These are phyloP conservation scores for Platanthera zijinensis DNA, from an alignment of 106 monocot genomes.

Conservation along the genomic window DNA sequence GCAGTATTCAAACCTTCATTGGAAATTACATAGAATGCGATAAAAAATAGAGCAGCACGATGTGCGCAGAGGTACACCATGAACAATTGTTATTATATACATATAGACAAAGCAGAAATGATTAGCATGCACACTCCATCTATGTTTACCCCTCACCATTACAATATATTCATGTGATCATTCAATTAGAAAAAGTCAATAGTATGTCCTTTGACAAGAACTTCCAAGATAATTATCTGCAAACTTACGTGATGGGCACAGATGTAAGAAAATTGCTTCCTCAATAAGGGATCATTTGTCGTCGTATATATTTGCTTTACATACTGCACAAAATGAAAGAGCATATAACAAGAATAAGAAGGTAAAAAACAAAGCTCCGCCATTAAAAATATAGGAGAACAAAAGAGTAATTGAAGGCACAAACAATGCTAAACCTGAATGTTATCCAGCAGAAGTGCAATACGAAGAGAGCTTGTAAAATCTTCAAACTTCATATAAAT, in stretches of 20 bases:
- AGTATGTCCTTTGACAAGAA: neutral
- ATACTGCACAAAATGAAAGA: conserved; percentile 35
- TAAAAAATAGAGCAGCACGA: too few relatives aligned
- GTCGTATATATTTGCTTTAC: conserved; percentile 76
- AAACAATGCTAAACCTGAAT: conserved; percentile 36
- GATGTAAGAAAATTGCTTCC: conserved; percentile 94
- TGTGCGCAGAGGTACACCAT: too few relatives aligned
- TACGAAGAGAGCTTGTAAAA: conserved; percentile 65
- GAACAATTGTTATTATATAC: neutral
- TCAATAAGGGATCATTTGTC: conserved; percentile 64
- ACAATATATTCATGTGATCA: neutral
- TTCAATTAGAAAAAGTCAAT: neutral
- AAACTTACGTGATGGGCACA: conserved; percentile 88
- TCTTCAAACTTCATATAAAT: conserved; percentile 93
- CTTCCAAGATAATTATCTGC: neutral
- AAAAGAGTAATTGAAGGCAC: neutral
- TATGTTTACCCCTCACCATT: neutral
- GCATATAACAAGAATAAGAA: neutral
- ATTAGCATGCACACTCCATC: neutral
- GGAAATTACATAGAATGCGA: too few relatives aligned
- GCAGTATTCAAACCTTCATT: too few relatives aligned
- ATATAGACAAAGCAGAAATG: neutral
- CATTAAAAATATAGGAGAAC: neutral
- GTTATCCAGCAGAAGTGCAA: conserved; percentile 81
- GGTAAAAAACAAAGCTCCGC: neutral